phyloP scores from a whole-genome alignment of 257 asterid genomes.

The Primulina tabacum region DNA sequence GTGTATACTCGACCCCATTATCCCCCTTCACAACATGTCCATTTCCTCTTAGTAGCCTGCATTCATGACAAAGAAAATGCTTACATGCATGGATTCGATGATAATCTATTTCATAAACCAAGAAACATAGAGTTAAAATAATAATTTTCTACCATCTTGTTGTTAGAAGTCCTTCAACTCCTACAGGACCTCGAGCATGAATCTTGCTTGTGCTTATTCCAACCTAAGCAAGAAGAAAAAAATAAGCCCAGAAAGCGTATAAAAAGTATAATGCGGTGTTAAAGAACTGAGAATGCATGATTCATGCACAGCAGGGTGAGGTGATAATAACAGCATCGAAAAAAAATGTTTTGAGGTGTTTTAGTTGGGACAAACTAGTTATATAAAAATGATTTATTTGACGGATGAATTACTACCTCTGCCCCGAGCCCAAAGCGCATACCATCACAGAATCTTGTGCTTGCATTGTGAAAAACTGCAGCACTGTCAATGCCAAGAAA shows the following conservation, averaged over 20 bases:
- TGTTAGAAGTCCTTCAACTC: constrained; percentile 67
- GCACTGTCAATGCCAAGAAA: constrained; percentile 44
- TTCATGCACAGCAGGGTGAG: no score
- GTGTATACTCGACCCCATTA: constrained; percentile 33
- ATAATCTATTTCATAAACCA: not conserved
- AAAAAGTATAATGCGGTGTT: not conserved
- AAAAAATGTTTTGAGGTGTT: no score
- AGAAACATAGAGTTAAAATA: not conserved
- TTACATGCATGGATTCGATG: not conserved
- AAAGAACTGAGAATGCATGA: no score
- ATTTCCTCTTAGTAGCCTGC: constrained; percentile 37
- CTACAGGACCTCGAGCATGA: constrained; percentile 78
- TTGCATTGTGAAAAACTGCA: constrained; percentile 67
- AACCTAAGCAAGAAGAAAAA: constrained; percentile 33
- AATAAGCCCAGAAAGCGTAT: not conserved
- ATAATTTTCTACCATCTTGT: constrained; percentile 46
- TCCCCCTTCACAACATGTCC: constrained; percentile 40
- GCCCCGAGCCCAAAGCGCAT: constrained; percentile 82
- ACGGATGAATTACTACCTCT: constrained; percentile 33
- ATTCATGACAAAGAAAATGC: not conserved
- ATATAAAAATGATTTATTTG: no score
- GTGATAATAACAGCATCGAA: no score
- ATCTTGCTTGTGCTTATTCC: constrained; percentile 73
- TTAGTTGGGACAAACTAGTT: no score
- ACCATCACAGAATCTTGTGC: constrained; percentile 76